Conservation (phyloP, 305 asterid species). For the Fraxinus latifolia region DNA sequence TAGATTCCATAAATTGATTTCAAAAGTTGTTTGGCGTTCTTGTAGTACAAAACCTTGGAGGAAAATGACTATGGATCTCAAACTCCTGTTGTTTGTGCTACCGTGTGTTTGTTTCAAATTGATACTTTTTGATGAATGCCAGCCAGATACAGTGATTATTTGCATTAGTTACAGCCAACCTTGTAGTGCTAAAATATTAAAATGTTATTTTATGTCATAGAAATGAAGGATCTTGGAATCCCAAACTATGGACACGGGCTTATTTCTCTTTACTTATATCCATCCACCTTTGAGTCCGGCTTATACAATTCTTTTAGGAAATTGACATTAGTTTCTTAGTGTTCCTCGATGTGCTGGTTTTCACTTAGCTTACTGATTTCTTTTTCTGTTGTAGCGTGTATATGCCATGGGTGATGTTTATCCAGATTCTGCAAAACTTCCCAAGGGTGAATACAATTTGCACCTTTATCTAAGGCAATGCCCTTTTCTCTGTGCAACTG, state of each 20-base stretch:
- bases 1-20: background rate
- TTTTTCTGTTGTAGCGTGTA: constrained; percentile 62
- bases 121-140: constrained; percentile 4
- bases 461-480: constrained; percentile 77
- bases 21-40: background rate
- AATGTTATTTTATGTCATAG: constrained; percentile 11
- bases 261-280: constrained; percentile 19
- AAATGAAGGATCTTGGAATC: constrained; percentile 4
- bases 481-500: constrained; percentile 1
- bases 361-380: constrained; percentile 21
- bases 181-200: constrained; percentile 10
- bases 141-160: background rate
- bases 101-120: background rate
- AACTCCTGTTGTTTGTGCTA: background rate
- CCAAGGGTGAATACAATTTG: constrained; percentile 88
- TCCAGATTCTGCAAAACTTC: constrained; percentile 74
- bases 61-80: background rate
- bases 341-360: constrained; percentile 19
- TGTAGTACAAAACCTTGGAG: background rate
- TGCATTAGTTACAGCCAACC: constrained; percentile 4
- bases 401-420: constrained; percentile 91
- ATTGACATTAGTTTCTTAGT: background rate
- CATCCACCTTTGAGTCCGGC: background rate
- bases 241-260: constrained; percentile 9
- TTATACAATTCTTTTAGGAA: background rate